A percentile compares a stretch with the other conserved stretches of the same genome.
Conservation (phyloP, 2,329 filamentous ascomycete species). For the Ophiostoma sp. region DNA sequence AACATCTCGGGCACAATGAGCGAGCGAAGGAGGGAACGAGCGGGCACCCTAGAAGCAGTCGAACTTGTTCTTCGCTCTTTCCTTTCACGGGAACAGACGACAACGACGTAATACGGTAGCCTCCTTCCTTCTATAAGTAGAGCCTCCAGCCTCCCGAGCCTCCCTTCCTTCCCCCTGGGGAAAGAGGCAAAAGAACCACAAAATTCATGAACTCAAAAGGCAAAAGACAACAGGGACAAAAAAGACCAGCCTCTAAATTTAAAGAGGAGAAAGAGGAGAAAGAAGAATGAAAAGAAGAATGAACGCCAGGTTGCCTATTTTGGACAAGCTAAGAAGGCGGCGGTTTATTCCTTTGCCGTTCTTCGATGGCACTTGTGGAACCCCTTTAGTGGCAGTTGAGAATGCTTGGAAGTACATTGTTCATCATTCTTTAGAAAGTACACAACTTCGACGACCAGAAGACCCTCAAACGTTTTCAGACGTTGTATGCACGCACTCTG, state of each 20-base stretch:
- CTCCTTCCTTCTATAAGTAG: background rate
- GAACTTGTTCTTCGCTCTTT: background rate
- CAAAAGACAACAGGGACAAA: background rate
- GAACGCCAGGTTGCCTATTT: background rate
- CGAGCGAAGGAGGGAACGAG: background rate
- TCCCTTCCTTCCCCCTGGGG: too few relatives aligned
- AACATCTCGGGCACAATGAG: background rate
- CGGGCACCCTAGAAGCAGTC: background rate
- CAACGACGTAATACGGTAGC: background rate
- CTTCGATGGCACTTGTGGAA: background rate
- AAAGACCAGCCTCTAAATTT: background rate
- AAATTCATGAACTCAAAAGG: background rate
- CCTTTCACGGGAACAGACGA: background rate
- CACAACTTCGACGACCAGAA: background rate
- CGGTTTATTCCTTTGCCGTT: background rate
- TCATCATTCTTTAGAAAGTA: background rate
- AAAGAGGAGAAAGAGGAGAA: background rate
- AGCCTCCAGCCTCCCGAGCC: background rate
- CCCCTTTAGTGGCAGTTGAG: background rate
- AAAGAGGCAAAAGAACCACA: background rate
- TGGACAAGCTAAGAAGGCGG: constrained; percentile 1
- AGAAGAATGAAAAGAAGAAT: background rate
- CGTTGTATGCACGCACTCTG: background rate
- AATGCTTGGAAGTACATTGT: background rate
- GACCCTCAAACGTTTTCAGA: background rate